phyloP scores from a whole-genome alignment of 768 basidiomycete genomes.

The Artomyces pyxidatus region DNA sequence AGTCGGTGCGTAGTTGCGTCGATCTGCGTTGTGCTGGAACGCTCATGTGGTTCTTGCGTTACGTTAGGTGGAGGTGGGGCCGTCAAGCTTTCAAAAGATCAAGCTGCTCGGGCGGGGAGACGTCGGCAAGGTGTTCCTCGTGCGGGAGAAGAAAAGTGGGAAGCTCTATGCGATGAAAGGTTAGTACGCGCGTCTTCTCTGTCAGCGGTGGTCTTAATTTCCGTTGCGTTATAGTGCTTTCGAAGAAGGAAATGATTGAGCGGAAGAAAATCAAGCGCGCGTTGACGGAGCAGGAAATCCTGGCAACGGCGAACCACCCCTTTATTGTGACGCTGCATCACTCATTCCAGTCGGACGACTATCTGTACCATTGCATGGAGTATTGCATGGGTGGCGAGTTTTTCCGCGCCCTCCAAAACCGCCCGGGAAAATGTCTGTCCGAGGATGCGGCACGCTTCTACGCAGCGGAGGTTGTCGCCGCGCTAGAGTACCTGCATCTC shows the following conservation, averaged over 20 bases:
- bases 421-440: conserved; percentile 92
- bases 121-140: conserved; percentile 96
- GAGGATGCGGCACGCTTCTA: conserved; percentile 97
- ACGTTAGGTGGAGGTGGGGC: conserved; percentile 82
- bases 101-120: conserved; percentile 99
- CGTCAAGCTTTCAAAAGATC: conserved; percentile 91
- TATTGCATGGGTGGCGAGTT: conserved; percentile 99
- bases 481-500: conserved; percentile 95
- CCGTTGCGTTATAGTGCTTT: conserved; percentile 60
- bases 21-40: neutral
- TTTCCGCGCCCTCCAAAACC: conserved; percentile 92
- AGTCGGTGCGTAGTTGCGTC: conserved; percentile 48
- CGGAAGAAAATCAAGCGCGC: conserved; percentile 99
- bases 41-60: conserved; percentile 4
- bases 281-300: conserved; percentile 96
- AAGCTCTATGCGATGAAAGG: conserved; percentile 99
- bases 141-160: conserved; percentile 93
- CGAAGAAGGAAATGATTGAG: conserved; percentile 99
- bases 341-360: conserved; percentile 97
- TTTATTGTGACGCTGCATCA: conserved; percentile 99
- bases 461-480: conserved; percentile 96
- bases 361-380: conserved; percentile 98
- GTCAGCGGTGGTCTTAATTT: conserved; percentile 17
- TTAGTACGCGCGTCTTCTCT: too few relatives aligned
- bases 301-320: conserved; percentile 97